Conservation (phyloP, 2,329 filamentous ascomycete genomes). For the Talaromyces atroroseus region DNA sequence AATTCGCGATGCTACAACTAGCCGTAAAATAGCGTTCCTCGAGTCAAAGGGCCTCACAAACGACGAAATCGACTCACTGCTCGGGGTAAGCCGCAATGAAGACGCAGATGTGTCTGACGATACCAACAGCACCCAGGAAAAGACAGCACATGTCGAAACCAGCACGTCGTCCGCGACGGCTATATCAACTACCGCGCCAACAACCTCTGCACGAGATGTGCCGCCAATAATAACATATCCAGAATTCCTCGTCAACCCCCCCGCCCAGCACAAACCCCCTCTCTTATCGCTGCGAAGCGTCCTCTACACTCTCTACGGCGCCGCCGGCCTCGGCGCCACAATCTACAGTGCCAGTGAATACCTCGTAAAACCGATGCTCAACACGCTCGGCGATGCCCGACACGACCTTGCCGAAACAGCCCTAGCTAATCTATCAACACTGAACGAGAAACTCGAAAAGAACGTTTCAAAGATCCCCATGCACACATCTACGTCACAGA, state of each 20-base stretch:
- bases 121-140: background rate
- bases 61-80: conserved; percentile 62
- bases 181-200: conserved; percentile 40
- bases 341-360: conserved; percentile 57
- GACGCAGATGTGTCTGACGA: conserved; percentile 16
- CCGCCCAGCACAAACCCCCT: conserved; percentile 47
- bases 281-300: conserved; percentile 55
- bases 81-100: conserved; percentile 42
- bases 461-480: conserved; percentile 49
- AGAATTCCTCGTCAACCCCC: conserved; percentile 51
- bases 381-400: conserved; percentile 49
- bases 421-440: conserved; percentile 45
- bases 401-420: conserved; percentile 54
- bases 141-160: conserved; percentile 13
- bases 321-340: conserved; percentile 50
- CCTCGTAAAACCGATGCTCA: conserved; percentile 55
- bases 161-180: conserved; percentile 30
- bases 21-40: conserved; percentile 72
- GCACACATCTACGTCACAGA: conserved; percentile 10
- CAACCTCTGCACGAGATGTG: conserved; percentile 34
- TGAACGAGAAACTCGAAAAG: conserved; percentile 53
- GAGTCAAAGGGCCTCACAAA: conserved; percentile 66
- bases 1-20: conserved; percentile 62
- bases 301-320: conserved; percentile 52
- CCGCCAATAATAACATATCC: conserved; percentile 63